Base-by-base conservation (phyloP, 2,329 filamentous ascomycete species). In the Colletotrichum echinochloae region DNA sequence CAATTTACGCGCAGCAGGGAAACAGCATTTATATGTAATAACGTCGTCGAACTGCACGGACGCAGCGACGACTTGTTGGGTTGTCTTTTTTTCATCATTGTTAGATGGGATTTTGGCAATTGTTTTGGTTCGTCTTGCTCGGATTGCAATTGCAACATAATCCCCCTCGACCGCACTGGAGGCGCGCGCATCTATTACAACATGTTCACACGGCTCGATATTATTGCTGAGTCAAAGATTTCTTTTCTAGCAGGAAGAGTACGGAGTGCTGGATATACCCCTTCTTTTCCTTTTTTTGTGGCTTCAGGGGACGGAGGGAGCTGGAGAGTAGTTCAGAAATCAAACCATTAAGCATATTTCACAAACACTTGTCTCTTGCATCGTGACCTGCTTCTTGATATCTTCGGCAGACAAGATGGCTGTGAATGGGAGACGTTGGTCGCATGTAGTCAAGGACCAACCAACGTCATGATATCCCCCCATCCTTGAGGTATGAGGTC, bases 191-290 rank as follows among this genome's bases (percentile, higher is more conserved):
- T 35, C 52, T 30, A 30, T 55, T 59, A 59, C 9, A n/a, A 39
- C 55, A 60, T 28, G 65, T 64, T 64, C 52, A 46, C 55, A 41
- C 46, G 64, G 30, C 64, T 66, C 48, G 46, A 55, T 30, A 39
- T 61, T 49, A 49, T 55, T 63, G 39, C 57, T 26, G 51, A 64
- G 65, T 56, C 65, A 51, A 37, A 37, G 9, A 51, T n/a, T 65
- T 65, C 65, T 65, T 44, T 59, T 63, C 48, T n/a, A n/a, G 60
- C 64, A 54, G 60, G 65, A 60, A 68, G 33, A 57, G 33, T 23
- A 48, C n/a, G 61, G 68, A 30, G 68, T 67, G 68, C 65, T 67
- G 60, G 49, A 59, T 69, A 71, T 71, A 71, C 65, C 65, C 68
- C 68, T 66, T 67, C 64, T 64, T 49, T 71, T 66, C 51, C 54